These are phyloP conservation scores for Marasmius oreades DNA, from an alignment of 1,284 basidiomycete species.

Conservation along the genomic window DNA sequence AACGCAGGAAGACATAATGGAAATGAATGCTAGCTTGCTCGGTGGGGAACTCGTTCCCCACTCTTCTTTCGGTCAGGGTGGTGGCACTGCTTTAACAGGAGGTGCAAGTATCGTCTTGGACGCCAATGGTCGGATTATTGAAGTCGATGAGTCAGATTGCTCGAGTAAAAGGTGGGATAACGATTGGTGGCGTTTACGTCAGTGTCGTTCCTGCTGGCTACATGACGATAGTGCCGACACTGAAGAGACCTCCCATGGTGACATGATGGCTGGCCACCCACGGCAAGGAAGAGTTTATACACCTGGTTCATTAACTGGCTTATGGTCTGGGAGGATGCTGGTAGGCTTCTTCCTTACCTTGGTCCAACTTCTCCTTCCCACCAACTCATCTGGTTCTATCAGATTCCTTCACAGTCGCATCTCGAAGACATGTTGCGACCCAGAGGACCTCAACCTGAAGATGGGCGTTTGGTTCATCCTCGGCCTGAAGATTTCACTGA, in stretches of 20 bases:
- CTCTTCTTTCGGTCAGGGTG: conserved; percentile 6
- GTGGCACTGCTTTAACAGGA: conserved; percentile 8
- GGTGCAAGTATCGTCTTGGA: not conserved
- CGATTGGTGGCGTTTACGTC: conserved; percentile 53
- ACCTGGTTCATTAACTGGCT: conserved; percentile 35
- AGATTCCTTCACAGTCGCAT: not conserved
- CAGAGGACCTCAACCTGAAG: not conserved
- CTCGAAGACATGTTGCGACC: not conserved
- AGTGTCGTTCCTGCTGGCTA: conserved; percentile 43
- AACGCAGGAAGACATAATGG: conserved; percentile 57
- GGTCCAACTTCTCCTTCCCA: not conserved
- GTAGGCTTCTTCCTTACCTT: conserved; percentile 31
- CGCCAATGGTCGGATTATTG: conserved; percentile 3
- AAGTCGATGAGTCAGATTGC: conserved; percentile 25
- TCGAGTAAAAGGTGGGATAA: conserved; percentile 49
- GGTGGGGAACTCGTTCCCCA: conserved; percentile 20
- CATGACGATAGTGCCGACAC: conserved; percentile 20
- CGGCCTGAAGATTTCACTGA: conserved; percentile 30
- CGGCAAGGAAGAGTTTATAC: conserved; percentile 11
- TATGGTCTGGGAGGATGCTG: conserved; percentile 59
- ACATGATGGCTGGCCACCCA: conserved; percentile 9
- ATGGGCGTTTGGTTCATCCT: conserved; percentile 27
- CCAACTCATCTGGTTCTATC: not conserved
- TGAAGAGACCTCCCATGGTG: not conserved
- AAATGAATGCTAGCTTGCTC: conserved; percentile 43